These are phyloP conservation scores for Mycena belliarum DNA, from an alignment of 768 basidiomycete genomes.

Conservation along the genomic window DNA sequence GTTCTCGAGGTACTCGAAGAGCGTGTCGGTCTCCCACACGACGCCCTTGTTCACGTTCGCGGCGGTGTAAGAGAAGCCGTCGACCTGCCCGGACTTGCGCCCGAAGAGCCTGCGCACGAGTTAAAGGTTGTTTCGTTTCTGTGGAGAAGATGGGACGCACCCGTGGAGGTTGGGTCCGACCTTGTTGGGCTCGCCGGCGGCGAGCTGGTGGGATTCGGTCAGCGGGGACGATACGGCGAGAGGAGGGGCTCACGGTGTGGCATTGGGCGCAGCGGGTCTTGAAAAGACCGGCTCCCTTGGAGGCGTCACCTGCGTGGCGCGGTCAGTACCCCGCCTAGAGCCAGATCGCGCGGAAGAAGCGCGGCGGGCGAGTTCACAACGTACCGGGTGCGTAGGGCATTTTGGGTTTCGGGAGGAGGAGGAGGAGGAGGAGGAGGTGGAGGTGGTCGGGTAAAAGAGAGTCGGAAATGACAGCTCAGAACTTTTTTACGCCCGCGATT, in stretches of 20 bases:
- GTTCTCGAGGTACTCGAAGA: constrained; percentile 96
- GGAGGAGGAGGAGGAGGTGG: background rate
- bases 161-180: constrained; percentile 97
- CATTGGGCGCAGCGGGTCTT: constrained; percentile 96
- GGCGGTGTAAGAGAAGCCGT: constrained; percentile 88
- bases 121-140: background rate
- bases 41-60: constrained; percentile 97
- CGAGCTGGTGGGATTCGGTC: constrained; percentile 35
- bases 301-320: constrained; percentile 65
- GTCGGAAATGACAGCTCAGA: background rate
- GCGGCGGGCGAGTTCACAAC: too few species aligned
- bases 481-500: background rate
- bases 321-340: background rate
- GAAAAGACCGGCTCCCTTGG: constrained; percentile 93
- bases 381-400: constrained; percentile 14
- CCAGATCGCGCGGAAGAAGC: too few species aligned
- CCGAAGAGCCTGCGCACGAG: constrained; percentile 63
- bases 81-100: constrained; percentile 82
- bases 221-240: background rate
- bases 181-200: constrained; percentile 75
- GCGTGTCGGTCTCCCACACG: constrained; percentile 81
- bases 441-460: too few species aligned
- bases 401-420: background rate
- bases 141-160: constrained; percentile 42
- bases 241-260: constrained; percentile 56